These are phyloP conservation scores for Eucalyptus sideroxylon DNA, from an alignment of 345 rosid species.

Conservation along the genomic window DNA sequence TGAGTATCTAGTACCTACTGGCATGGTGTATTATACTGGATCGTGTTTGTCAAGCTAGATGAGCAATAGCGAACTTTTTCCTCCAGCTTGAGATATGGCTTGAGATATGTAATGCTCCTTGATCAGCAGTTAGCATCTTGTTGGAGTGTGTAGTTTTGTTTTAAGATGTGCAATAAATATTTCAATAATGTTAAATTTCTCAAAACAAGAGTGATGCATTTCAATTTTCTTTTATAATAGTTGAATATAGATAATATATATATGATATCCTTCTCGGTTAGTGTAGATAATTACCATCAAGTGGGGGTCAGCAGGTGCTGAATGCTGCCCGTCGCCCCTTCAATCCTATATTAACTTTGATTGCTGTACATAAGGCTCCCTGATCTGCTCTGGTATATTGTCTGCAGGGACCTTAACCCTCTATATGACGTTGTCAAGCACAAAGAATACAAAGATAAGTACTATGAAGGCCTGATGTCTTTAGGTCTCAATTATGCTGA, in stretches of 20 bases:
- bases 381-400: not conserved
- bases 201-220: not conserved
- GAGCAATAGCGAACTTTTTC: not conserved
- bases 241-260: not conserved
- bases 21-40: not conserved
- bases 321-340: not conserved
- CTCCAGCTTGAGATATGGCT: not conserved
- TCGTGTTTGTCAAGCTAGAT: not conserved
- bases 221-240: not conserved
- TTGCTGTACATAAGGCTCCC: not conserved
- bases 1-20: not conserved
- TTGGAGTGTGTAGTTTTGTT: not conserved
- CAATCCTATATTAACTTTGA: not conserved
- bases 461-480: slow-evolving; percentile 45
- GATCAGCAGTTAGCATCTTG: not conserved
- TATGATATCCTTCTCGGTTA: not conserved
- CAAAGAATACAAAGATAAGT: slow-evolving; percentile 65
- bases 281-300: not conserved
- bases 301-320: not conserved
- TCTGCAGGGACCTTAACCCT: slow-evolving; percentile 84
- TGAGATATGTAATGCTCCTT: not conserved
- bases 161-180: not conserved
- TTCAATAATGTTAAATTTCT: not conserved
- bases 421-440: slow-evolving; percentile 44
- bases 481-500: slow-evolving; percentile 52